These are phyloP conservation scores for Porcisia deanei DNA, from an alignment of 208 protist species.

Conservation along the genomic window DNA sequence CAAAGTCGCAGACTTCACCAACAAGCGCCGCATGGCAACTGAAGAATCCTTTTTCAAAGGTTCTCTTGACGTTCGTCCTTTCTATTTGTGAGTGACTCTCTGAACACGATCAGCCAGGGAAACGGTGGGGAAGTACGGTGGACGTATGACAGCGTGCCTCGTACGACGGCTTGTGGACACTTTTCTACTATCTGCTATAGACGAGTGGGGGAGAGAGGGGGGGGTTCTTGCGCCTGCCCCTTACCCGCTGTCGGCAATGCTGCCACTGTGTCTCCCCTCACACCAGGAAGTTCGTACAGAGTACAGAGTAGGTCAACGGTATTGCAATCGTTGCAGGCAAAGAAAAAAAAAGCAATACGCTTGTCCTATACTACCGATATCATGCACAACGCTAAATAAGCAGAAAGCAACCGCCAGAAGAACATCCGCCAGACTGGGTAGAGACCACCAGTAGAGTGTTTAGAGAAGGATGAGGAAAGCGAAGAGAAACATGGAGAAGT, in stretches of 20 bases:
- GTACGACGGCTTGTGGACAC: neutral
- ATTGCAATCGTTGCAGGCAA: neutral
- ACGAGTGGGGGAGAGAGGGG: neutral
- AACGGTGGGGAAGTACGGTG: neutral
- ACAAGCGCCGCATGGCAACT: conserved; percentile 47
- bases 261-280: neutral
- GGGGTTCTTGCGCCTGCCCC: too few species aligned
- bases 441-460: too few species aligned
- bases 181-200: neutral
- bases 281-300: neutral
- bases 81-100: neutral
- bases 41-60: too few species aligned
- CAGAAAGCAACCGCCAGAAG: too few species aligned
- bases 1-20: conserved; percentile 15
- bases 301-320: neutral
- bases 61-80: neutral
- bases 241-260: neutral
- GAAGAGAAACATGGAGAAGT: too few species aligned
- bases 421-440: too few species aligned
- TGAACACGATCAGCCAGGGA: conserved; percentile 11
- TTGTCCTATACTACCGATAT: too few species aligned
- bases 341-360: neutral
- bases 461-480: too few species aligned
- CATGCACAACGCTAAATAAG: too few species aligned
- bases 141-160: neutral